phyloP scores from a whole-genome alignment of 1,284 basidiomycete species.

The Apiotrichum domesticum region DNA sequence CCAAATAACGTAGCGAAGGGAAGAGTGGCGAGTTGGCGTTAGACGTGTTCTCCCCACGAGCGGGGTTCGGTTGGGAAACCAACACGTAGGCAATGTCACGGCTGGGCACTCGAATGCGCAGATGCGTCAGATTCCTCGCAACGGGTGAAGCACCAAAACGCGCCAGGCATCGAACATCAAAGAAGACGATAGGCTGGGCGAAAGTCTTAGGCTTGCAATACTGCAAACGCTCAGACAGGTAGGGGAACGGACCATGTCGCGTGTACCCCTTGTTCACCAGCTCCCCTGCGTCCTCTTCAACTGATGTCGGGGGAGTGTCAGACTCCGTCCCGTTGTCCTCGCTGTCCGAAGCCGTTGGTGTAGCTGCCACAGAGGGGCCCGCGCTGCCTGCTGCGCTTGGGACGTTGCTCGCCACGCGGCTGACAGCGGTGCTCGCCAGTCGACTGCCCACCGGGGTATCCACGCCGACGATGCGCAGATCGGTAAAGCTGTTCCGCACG shows the following conservation, averaged over 20 bases:
- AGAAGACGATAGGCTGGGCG: conserved; percentile 49
- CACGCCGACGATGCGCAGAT: conserved; percentile 12
- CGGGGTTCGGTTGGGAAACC: conserved; percentile 15
- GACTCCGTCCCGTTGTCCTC: conserved; percentile 18
- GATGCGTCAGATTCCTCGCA: conserved; percentile 39
- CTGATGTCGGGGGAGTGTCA: conserved; percentile 33
- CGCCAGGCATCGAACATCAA: conserved; percentile 45
- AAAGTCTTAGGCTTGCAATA: conserved; percentile 42
- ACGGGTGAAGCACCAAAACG: conserved; percentile 40
- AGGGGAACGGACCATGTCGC: conserved; percentile 46
- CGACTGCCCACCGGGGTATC: neutral
- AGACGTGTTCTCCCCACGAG: conserved; percentile 1
- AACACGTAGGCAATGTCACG: conserved; percentile 43
- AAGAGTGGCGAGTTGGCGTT: conserved; percentile 21
- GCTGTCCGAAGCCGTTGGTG: conserved; percentile 9
- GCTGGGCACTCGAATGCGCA: conserved; percentile 43
- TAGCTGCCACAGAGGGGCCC: conserved; percentile 4
- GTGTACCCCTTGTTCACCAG: conserved; percentile 35
- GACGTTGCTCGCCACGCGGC: neutral
- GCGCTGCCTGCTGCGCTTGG: neutral
- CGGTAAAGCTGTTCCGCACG: conserved; percentile 8
- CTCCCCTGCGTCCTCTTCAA: conserved; percentile 19
- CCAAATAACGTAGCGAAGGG: conserved; percentile 42
- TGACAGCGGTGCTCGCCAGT: neutral
- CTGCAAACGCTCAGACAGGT: conserved; percentile 36